phyloP scores from a whole-genome alignment of 1,139 yeast genomes.

The Hyphopichia pseudoburtonii region DNA sequence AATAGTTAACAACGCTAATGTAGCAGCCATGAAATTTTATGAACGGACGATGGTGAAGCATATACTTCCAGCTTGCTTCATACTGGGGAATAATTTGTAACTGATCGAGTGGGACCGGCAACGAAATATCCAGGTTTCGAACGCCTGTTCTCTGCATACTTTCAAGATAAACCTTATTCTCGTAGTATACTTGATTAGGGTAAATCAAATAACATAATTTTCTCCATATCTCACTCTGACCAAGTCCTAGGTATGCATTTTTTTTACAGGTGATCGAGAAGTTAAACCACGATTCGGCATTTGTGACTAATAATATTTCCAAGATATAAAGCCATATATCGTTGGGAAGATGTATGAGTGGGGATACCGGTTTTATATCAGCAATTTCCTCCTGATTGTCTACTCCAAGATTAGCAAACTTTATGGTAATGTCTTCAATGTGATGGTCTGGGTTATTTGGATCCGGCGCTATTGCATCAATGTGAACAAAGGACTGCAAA shows the following conservation, averaged over 20 bases:
- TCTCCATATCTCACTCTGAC: constrained; percentile 55
- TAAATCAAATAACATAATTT: constrained; percentile 55
- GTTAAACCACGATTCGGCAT: constrained; percentile 68
- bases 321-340: constrained; percentile 63
- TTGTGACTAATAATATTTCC: constrained; percentile 46
- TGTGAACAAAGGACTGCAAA: constrained; percentile 29
- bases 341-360: constrained; percentile 57
- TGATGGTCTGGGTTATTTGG: constrained; percentile 18
- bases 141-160: constrained; percentile 15
- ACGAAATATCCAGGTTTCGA: constrained; percentile 13
- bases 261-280: constrained; percentile 62
- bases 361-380: constrained; percentile 47
- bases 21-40: constrained; percentile 81
- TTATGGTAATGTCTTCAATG: constrained; percentile 21
- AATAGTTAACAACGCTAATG: constrained; percentile 80
- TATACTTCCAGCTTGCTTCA: constrained; percentile 52
- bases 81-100: constrained; percentile 45
- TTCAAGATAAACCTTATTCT: constrained; percentile 24
- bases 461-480: constrained; percentile 30
- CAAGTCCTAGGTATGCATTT: constrained; percentile 63
- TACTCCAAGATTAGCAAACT: constrained; percentile 32
- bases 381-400: constrained; percentile 25
- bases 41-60: constrained; percentile 59
- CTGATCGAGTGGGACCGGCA: constrained; percentile 46
- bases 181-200: constrained; percentile 55